phyloP scores from a whole-genome alignment of 176 grass and related monocot genomes.

The Lolium rigidum region DNA sequence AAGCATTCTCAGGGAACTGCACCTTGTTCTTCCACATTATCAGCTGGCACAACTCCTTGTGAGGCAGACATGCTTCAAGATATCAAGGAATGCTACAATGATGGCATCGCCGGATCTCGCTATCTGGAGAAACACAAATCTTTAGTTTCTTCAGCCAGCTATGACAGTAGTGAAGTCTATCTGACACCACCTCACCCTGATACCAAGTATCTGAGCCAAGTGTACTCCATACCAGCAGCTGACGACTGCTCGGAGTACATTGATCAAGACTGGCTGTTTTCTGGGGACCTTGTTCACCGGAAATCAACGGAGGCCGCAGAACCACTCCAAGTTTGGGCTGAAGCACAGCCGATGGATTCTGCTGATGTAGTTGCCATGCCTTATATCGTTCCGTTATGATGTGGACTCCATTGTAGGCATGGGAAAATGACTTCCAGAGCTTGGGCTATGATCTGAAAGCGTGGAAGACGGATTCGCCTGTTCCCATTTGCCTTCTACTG shows the following conservation, averaged over 20 bases:
- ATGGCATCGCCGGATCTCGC: constrained; percentile 10
- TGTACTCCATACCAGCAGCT: constrained; percentile 50
- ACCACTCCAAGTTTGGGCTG: constrained; percentile 47
- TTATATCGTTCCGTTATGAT: constrained; percentile 61
- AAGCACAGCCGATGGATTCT: constrained; percentile 42
- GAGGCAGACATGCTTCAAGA: constrained; percentile 25
- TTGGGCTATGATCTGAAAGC: constrained; percentile 20
- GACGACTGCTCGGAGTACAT: constrained; percentile 29
- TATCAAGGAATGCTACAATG: constrained; percentile 28
- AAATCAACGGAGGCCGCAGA: constrained; percentile 36
- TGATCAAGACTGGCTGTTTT: constrained; percentile 61
- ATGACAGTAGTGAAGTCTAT: constrained; percentile 10
- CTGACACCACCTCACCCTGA: constrained; percentile 45
- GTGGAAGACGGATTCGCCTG: constrained; percentile 9
- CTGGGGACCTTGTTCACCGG: not conserved
- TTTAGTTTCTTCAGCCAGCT: constrained; percentile 28
- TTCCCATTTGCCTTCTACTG: not conserved
- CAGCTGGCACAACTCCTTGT: constrained; percentile 10
- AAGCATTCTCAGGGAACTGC: not conserved
- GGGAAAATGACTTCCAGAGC: not conserved
- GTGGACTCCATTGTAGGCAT: not conserved
- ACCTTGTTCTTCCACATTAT: constrained; percentile 29
- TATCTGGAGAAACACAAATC: constrained; percentile 1
- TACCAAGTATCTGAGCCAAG: constrained; percentile 53
- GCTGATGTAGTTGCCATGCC: constrained; percentile 53